Percentiles rank a stretch among this genome's conserved stretches.
phyloP scores from a whole-genome alignment of 441 rosid genomes.

The Dalechampia spathulata region DNA sequence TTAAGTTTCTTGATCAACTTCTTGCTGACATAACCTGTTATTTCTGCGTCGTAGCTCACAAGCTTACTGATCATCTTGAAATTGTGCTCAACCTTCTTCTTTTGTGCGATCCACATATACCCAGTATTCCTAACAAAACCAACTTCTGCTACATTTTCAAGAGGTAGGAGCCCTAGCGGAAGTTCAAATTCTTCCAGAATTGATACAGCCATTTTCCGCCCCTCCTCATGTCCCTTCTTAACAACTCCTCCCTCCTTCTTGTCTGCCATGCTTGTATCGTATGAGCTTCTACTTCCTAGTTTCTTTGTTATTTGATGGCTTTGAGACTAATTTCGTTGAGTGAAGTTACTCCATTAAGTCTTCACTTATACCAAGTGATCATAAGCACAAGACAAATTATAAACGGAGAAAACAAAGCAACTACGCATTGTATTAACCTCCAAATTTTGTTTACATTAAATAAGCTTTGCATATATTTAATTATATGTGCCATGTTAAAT shows the following conservation, averaged over 20 bases:
- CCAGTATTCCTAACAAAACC: conserved; percentile 41
- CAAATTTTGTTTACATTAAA: conserved; percentile 9
- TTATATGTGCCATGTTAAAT: too few relatives aligned
- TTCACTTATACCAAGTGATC: conserved; percentile 13
- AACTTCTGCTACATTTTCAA: conserved; percentile 40
- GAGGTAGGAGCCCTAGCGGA: conserved; percentile 52
- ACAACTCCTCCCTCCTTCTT: conserved; percentile 45
- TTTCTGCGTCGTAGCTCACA: conserved; percentile 44
- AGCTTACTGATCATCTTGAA: conserved; percentile 52
- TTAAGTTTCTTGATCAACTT: conserved; percentile 48
- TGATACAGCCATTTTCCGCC: conserved; percentile 33
- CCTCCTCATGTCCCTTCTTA: conserved; percentile 47
- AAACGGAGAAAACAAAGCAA: conserved; percentile 25
- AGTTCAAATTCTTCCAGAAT: conserved; percentile 50
- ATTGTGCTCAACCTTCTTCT: conserved; percentile 40
- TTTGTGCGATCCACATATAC: conserved; percentile 51
- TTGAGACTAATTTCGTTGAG: conserved; percentile 8
- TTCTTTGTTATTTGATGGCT: not conserved
- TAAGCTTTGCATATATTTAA: too few relatives aligned
- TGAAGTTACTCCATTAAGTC: not conserved
- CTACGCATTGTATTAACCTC: conserved; percentile 23
- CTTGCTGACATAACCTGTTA: conserved; percentile 36
- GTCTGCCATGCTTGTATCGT: conserved; percentile 26
- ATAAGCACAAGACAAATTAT: conserved; percentile 17
- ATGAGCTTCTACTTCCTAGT: too few relatives aligned